Percentiles rank a stretch among this genome's conserved stretches.
These are phyloP conservation scores for Trichoderma atroviride DNA, from an alignment of 2,329 filamentous ascomycete species.

Conservation along the genomic window DNA sequence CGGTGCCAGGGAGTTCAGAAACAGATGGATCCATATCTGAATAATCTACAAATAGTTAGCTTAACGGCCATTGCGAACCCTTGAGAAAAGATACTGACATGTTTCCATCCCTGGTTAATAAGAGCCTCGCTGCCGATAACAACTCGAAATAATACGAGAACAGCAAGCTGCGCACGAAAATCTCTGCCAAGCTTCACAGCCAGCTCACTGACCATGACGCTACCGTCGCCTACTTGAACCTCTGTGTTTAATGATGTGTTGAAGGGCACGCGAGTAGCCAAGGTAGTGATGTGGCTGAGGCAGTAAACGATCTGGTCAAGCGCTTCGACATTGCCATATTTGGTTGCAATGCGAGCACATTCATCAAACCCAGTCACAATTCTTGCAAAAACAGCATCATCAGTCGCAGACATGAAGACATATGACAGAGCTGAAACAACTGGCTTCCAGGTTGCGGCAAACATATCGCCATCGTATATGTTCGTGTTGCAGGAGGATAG, in stretches of 20 bases:
- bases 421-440: constrained; percentile 94
- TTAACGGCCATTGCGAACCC: not conserved
- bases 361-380: constrained; percentile 96
- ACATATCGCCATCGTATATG: constrained; percentile 97
- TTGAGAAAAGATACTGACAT: constrained; percentile 56
- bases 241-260: constrained; percentile 93
- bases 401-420: constrained; percentile 97
- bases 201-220: constrained; percentile 97
- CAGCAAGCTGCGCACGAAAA: constrained; percentile 90
- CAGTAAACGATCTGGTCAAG: constrained; percentile 92
- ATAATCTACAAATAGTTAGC: constrained; percentile 62
- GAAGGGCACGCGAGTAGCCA: constrained; percentile 73
- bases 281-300: constrained; percentile 84
- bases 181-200: constrained; percentile 94
- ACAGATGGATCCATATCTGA: constrained; percentile 91
- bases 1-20: constrained; percentile 90
- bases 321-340: constrained; percentile 79
- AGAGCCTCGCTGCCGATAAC: constrained; percentile 81
- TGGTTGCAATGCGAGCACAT: constrained; percentile 88
- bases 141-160: constrained; percentile 91
- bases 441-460: constrained; percentile 91
- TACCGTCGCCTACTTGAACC: constrained; percentile 87
- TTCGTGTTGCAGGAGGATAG: constrained; percentile 85
- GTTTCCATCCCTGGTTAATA: constrained; percentile 75
- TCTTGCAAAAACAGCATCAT: constrained; percentile 91